phyloP scores from a whole-genome alignment of 2,329 filamentous ascomycete genomes.

The Aspergillus awamori region DNA sequence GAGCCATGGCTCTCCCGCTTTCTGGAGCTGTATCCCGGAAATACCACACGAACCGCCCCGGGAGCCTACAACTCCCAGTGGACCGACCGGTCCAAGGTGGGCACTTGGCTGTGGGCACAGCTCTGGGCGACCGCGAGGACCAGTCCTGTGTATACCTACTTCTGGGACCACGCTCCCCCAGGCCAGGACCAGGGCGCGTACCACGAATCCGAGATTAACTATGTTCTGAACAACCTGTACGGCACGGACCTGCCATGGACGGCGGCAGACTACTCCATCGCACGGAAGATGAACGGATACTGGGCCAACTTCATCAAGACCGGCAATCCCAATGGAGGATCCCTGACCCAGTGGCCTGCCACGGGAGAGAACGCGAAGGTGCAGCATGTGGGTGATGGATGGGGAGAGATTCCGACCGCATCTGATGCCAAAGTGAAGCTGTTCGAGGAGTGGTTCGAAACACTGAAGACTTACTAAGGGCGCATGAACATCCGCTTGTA shows the following conservation, averaged over 20 bases:
- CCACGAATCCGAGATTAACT: slow-evolving; percentile 35
- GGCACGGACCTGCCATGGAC: slow-evolving; percentile 24
- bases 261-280: slow-evolving; percentile 27
- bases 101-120: slow-evolving; percentile 27
- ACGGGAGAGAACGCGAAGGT: neutral
- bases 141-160: slow-evolving; percentile 31
- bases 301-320: slow-evolving; percentile 36
- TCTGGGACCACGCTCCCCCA: slow-evolving; percentile 33
- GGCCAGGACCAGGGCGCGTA: slow-evolving; percentile 29
- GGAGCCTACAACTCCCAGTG: slow-evolving; percentile 26
- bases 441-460: neutral
- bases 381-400: slow-evolving; percentile 14
- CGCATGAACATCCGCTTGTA: neutral
- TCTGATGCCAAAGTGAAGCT: neutral
- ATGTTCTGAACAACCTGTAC: slow-evolving; percentile 35
- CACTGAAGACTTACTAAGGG: neutral
- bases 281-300: slow-evolving; percentile 31
- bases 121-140: slow-evolving; percentile 23
- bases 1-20: neutral
- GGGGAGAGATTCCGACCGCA: slow-evolving; percentile 5
- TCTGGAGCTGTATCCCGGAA: slow-evolving; percentile 11
- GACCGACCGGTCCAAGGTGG: slow-evolving; percentile 31
- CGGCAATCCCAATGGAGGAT: slow-evolving; percentile 34
- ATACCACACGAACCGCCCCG: slow-evolving; percentile 15
- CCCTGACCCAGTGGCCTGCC: neutral